Evolutionary conservation across 2,329 filamentous ascomycete species (phyloP).

Genomic region (Aspergillus brasiliensis): DNA sequence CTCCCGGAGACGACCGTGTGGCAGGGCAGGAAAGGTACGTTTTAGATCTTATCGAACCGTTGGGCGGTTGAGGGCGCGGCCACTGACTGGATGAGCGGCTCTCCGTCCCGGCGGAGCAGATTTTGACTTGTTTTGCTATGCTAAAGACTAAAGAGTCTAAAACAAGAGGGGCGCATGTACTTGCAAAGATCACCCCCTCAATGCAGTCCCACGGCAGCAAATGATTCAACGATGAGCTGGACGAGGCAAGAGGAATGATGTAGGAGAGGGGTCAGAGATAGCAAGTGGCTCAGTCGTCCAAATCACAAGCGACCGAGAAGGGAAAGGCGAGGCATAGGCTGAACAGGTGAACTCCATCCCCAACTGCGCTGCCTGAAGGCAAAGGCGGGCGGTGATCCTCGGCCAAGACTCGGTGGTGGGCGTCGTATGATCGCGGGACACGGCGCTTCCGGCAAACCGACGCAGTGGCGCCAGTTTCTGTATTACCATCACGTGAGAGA

Average conservation of each 20-base stretch:
- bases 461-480: neutral
- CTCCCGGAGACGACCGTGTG: neutral
- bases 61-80: slow-evolving; percentile 16
- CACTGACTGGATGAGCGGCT: slow-evolving; percentile 5
- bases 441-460: slow-evolving; percentile 31
- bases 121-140: neutral
- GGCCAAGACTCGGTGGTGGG: slow-evolving; percentile 15
- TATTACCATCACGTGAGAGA: neutral
- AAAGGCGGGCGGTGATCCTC: neutral
- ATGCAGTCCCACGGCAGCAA: neutral
- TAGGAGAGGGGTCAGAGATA: neutral
- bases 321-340: neutral
- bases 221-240: neutral
- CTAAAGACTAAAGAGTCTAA: too few species aligned
- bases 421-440: slow-evolving; percentile 38
- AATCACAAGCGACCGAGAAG: neutral
- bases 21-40: neutral
- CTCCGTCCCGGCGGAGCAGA: slow-evolving; percentile 9
- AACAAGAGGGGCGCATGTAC: too few species aligned
- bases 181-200: neutral
- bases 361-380: neutral
- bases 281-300: neutral
- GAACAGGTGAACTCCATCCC: neutral
- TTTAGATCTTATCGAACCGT: slow-evolving; percentile 18
- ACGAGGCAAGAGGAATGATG: neutral